A percentile compares a stretch with the other conserved stretches of the same genome.
Evolutionary conservation across 164 flowering plant genomes (phyloP).

Genomic region (Euptelea pleiosperma): DNA sequence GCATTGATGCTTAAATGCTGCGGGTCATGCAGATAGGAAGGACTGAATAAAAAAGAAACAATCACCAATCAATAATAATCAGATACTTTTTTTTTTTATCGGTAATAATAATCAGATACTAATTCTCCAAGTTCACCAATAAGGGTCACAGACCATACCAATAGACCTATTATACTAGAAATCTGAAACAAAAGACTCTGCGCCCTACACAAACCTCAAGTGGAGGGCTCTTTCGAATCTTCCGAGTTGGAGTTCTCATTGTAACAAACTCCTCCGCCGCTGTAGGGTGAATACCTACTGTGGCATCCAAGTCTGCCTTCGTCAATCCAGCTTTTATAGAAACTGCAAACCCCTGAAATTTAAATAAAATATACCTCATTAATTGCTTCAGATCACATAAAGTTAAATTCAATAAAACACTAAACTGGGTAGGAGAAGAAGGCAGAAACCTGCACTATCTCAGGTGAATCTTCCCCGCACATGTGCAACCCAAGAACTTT

Average conservation of each 20-base stretch:
- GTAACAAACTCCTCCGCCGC: constrained; percentile 91
- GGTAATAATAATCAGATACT: background rate
- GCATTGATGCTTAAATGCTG: background rate
- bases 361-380: constrained; percentile 7
- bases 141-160: background rate
- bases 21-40: background rate
- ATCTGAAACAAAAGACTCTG: background rate
- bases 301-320: constrained; percentile 87
- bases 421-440: background rate
- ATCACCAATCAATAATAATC: too few relatives aligned
- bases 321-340: constrained; percentile 96
- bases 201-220: constrained; percentile 60
- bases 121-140: background rate
- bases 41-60: background rate
- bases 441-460: constrained; percentile 73
- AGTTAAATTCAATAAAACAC: background rate
- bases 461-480: constrained; percentile 95
- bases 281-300: constrained; percentile 96
- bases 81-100: too few relatives aligned
- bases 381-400: background rate
- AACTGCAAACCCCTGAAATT: constrained; percentile 84
- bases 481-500: constrained; percentile 84
- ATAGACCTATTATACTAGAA: too few relatives aligned
- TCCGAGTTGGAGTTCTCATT: constrained; percentile 85
- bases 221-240: constrained; percentile 49